Evolutionary conservation across 192 early-diverging fungal species (phyloP).

Genomic region (Coemansia sp.): DNA sequence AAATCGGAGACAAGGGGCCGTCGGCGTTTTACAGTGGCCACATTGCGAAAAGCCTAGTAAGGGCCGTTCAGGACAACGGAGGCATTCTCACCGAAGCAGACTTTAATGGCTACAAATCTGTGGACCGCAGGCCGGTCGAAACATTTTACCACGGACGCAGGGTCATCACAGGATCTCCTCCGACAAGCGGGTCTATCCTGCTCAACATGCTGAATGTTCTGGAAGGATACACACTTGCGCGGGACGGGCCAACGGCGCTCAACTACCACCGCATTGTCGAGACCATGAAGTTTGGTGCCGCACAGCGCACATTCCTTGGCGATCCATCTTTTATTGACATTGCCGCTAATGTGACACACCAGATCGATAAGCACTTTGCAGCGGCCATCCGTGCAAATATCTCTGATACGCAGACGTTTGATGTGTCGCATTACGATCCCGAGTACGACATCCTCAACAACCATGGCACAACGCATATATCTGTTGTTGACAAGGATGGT

Average conservation of each 20-base stretch:
- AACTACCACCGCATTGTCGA: constrained; percentile 85
- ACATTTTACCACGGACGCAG: constrained; percentile 79
- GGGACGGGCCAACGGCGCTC: constrained; percentile 59
- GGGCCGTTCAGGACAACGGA: constrained; percentile 60
- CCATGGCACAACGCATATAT: constrained; percentile 93
- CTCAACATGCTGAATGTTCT: constrained; percentile 83
- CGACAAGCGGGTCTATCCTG: constrained; percentile 82
- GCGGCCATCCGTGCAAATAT: constrained; percentile 67
- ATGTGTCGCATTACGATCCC: constrained; percentile 75
- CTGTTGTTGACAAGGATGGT: constrained; percentile 70
- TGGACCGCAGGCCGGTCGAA: constrained; percentile 60
- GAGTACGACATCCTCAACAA: constrained; percentile 71
- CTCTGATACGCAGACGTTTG: constrained; percentile 68
- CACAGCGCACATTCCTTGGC: constrained; percentile 75
- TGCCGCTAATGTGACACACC: constrained; percentile 53
- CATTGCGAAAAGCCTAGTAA: constrained; percentile 70
- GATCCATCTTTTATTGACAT: constrained; percentile 71
- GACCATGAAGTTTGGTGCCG: constrained; percentile 84
- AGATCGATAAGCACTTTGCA: constrained; percentile 72
- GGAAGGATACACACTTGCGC: constrained; percentile 74
- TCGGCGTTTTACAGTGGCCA: constrained; percentile 60
- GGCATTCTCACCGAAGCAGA: constrained; percentile 81
- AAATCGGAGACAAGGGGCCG: constrained; percentile 62
- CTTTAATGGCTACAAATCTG: constrained; percentile 64
- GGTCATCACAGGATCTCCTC: constrained; percentile 68